phyloP scores from a whole-genome alignment of 1,284 basidiomycete species.

The Sanghuangporus sanghuang region DNA sequence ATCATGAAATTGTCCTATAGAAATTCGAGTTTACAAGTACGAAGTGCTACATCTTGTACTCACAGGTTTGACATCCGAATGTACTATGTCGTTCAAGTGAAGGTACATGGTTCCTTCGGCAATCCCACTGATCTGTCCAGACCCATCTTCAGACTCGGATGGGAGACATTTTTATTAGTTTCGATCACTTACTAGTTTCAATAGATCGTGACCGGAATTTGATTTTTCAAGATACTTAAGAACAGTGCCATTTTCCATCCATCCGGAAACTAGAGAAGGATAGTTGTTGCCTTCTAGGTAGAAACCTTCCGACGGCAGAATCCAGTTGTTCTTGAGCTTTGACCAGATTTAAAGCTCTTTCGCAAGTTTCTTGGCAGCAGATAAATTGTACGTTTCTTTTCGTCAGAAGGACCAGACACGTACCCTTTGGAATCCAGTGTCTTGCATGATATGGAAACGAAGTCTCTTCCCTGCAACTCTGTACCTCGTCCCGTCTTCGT shows the following conservation, averaged over 20 bases:
- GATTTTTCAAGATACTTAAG: background rate
- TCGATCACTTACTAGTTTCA: background rate
- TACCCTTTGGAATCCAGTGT: background rate
- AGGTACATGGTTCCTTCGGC: constrained; percentile 2
- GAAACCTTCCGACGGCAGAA: background rate
- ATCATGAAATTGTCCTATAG: constrained; percentile 5
- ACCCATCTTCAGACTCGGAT: background rate
- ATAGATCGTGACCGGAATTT: background rate
- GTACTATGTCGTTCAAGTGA: constrained; percentile 1
- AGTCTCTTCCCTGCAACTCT: background rate
- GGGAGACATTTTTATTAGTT: background rate
- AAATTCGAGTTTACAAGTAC: background rate
- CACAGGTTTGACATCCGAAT: constrained; percentile 7
- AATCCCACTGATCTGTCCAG: background rate
- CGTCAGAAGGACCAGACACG: background rate
- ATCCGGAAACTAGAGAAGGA: background rate
- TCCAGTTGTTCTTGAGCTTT: background rate
- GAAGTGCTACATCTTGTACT: background rate
- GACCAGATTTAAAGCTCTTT: constrained; percentile 4
- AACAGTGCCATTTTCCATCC: background rate
- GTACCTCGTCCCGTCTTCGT: too few species aligned
- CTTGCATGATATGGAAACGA: background rate
- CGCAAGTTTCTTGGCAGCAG: background rate
- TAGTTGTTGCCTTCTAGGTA: background rate
- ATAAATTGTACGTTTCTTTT: background rate